These are phyloP conservation scores for Lachancea meyersii DNA, from an alignment of 805 yeast species.

Conservation along the genomic window DNA sequence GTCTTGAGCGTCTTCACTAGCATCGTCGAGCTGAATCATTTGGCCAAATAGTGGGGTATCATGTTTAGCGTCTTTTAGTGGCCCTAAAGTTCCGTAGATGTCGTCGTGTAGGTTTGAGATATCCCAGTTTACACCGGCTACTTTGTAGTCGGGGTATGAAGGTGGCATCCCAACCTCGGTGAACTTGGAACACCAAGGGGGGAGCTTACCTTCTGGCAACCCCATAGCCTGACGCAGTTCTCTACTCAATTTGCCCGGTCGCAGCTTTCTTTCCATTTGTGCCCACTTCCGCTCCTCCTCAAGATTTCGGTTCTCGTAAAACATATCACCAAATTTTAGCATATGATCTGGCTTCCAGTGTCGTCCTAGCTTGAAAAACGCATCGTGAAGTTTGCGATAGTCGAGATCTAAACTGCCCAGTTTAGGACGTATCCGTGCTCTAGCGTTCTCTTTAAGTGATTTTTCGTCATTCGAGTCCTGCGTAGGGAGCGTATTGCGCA, in stretches of 20 bases:
- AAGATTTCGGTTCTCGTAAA: constrained; percentile 67
- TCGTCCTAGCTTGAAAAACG: constrained; percentile 76
- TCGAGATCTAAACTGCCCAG: constrained; percentile 83
- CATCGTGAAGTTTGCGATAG: constrained; percentile 72
- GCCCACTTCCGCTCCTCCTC: constrained; percentile 39
- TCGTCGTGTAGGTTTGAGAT: constrained; percentile 34
- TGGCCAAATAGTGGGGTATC: constrained; percentile 4
- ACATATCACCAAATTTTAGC: constrained; percentile 66
- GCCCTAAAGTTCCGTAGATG: constrained; percentile 25
- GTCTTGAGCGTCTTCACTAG: neutral
- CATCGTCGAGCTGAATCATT: constrained; percentile 1
- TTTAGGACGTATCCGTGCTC: constrained; percentile 86
- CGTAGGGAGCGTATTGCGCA: constrained; percentile 53
- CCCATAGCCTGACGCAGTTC: constrained; percentile 66
- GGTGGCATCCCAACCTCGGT: constrained; percentile 76
- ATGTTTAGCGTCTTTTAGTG: neutral
- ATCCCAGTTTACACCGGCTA: constrained; percentile 48
- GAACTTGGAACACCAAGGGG: constrained; percentile 80
- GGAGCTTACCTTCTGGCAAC: constrained; percentile 48
- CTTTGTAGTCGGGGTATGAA: constrained; percentile 57
- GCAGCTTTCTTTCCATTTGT: constrained; percentile 33
- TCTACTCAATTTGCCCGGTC: constrained; percentile 65
- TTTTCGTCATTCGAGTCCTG: constrained; percentile 35
- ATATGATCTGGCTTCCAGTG: constrained; percentile 52
- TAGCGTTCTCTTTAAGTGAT: constrained; percentile 59